Base-by-base conservation (phyloP, 768 basidiomycete species). In the Suillus bovinus region DNA sequence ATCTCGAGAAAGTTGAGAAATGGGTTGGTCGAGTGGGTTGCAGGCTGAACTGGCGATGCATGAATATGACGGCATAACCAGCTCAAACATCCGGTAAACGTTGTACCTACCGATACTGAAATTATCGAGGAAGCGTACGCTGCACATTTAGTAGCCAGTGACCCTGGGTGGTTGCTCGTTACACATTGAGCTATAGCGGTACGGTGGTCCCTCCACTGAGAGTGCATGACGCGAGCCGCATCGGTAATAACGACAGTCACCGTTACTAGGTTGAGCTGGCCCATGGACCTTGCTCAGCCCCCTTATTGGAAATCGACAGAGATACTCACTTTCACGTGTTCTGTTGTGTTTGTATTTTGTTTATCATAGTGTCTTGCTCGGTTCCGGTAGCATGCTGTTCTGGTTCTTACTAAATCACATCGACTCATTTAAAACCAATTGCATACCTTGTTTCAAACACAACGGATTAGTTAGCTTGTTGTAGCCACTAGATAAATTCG, bases 101-200 rank as follows among this genome's bases (percentile, higher is more conserved):
- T 95, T 34, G 97, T 93, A 47, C 97, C 97, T 70, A 91, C 94
- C 94, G 63, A 96, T 96, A 76, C 95, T 97, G 77, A 99, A 99
- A 80, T 99, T 99, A 74, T 99, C 96, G 34, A 99, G 82, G 75
- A 98, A 99, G 57, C 97, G 93, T 52, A 99, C 97, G 68, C 96
- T 99, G 70, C 20, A 66, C 61, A 64, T 49, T 42, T 33, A 39
- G 73, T 36, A 63, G 63, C 62, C 57, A 73, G 69, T 65, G 58
- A 62, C 67, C 61, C 49, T 42, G 42, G 39, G 47, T 39, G 36
- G 54, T 39, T 56, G 33, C 54, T 38, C 54, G 16, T 87, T 83
- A 98, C 97, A 98, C 95, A 72, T 99, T 99, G 81, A 95, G 91
- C 81, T 99, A 96, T 63, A 99, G 79, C 3, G 96, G 96, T 8